Percentiles rank a stretch among this genome's conserved stretches.
These are phyloP conservation scores for Mucor plumbeus DNA, from an alignment of 371 early-diverging fungal genomes.

Conservation along the genomic window DNA sequence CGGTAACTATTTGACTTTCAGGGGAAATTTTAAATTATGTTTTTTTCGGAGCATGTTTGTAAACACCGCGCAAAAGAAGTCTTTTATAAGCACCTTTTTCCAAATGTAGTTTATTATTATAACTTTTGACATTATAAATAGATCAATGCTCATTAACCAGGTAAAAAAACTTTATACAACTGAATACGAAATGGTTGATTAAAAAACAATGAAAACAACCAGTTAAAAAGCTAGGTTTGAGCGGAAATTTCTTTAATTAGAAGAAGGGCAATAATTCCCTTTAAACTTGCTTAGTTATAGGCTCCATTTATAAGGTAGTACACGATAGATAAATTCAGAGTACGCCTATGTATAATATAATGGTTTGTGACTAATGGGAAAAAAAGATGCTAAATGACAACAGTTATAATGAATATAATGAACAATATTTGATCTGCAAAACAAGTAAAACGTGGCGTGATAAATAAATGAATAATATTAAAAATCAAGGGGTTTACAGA, in stretches of 20 bases:
- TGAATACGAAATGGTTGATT: conserved; percentile 3
- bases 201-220: conserved; percentile 5
- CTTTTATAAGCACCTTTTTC: neutral
- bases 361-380: conserved; percentile 30
- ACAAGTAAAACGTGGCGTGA: conserved; percentile 1
- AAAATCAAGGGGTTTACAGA: neutral
- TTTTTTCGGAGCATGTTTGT: conserved; percentile 11
- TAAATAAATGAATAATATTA: conserved; percentile 2
- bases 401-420: neutral
- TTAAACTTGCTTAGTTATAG: conserved; percentile 13
- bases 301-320: conserved; percentile 14
- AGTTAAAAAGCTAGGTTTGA: conserved; percentile 14
- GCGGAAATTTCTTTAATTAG: conserved; percentile 25
- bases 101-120: neutral
- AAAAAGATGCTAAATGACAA: conserved; percentile 2
- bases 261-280: conserved; percentile 12
- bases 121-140: conserved; percentile 3
- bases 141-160: neutral
- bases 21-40: conserved; percentile 6
- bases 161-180: neutral
- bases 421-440: neutral
- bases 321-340: conserved; percentile 12
- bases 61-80: conserved; percentile 21
- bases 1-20: conserved; percentile 5
- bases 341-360: neutral